These are phyloP conservation scores for Paralagenidium karlingii DNA, from an alignment of 352 stramenopile species.

Conservation along the genomic window DNA sequence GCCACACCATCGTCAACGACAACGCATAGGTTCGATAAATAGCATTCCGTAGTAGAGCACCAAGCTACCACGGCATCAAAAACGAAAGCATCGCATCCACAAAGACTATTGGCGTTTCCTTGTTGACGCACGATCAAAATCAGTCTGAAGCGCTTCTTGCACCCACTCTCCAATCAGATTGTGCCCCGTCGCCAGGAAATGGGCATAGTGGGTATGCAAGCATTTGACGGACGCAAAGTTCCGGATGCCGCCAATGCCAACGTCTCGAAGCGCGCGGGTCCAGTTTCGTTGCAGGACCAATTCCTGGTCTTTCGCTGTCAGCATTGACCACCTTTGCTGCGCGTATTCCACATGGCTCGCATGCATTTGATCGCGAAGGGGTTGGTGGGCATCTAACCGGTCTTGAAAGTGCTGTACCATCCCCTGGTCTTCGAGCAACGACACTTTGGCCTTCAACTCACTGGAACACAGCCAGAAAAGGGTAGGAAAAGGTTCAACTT, in stretches of 20 bases:
- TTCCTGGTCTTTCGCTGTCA: conserved; percentile 21
- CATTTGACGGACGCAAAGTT: conserved; percentile 51
- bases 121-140: no score
- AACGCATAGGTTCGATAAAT: no score
- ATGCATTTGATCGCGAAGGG: conserved; percentile 8
- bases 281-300: conserved; percentile 25
- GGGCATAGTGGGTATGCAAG: conserved; percentile 61
- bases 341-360: conserved; percentile 26
- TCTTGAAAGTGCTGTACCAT: conserved; percentile 27
- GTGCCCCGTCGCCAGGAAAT: conserved; percentile 31
- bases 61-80: no score
- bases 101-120: no score
- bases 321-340: conserved; percentile 27
- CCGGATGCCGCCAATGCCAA: conserved; percentile 47
- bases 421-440: conserved; percentile 34
- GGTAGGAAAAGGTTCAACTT: conserved; percentile 49
- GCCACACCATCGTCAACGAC: no score
- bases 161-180: conserved; percentile 53
- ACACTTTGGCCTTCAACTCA: conserved; percentile 35
- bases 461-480: conserved; percentile 43
- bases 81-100: no score
- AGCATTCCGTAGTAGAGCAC: no score
- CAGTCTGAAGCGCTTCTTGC: no score
- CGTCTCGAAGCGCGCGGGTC: conserved; percentile 25
- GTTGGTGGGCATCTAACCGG: conserved; percentile 17